Evolutionary conservation across 108 stramenopile genomes (phyloP), one percentile per base, ranked within the genome.

Genomic region (Fragilaria radians): DNA sequence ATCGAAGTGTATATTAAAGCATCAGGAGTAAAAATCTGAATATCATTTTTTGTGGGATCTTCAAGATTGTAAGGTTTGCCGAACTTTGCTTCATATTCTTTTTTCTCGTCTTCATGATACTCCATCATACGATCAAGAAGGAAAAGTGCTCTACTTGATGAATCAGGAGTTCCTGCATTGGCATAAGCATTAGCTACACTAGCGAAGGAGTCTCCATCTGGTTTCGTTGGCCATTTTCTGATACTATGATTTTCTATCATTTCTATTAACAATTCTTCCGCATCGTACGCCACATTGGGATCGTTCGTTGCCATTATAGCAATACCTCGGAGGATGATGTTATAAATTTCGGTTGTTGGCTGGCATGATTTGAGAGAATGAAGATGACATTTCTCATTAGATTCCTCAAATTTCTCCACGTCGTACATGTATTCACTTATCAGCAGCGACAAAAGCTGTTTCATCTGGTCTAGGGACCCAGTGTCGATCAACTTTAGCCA

Each of bases 1-100:
- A 71, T 73, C 11, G 59, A 58, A 7, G 72, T 68, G 52, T 74
- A 81, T 5, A 62, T 63, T 18, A 68, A 33, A 2, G 70, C 32
- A 59, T 81, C 71, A 4, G 80, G 73, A 1, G 75, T 76, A 7
- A 76, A 74, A 52, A 80, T 71, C 2, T 61, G 32, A 23, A 72
- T 63, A 7, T 17, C n/a, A 55, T 80, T 76, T 28, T 33, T 42
- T 0, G 52, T 19, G 4, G 55, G 61, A 22, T 70, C 49, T 4
- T 29, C 1, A 1, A 42, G 30, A 26, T 80, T 48, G 52, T 80
- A 76, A 18, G 62, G 61, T n/a, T 27, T 22, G 11, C 69, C 71
- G 32, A 59, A 62, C 48, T 80, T 64, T 28, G 59, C 54, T n/a
- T 58, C 34, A 52, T 80, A 80, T 5, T 19, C 22, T 25, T 54